Conservation (phyloP, 2,329 filamentous ascomycete genomes). For the Emergomyces pasteurianus region DNA sequence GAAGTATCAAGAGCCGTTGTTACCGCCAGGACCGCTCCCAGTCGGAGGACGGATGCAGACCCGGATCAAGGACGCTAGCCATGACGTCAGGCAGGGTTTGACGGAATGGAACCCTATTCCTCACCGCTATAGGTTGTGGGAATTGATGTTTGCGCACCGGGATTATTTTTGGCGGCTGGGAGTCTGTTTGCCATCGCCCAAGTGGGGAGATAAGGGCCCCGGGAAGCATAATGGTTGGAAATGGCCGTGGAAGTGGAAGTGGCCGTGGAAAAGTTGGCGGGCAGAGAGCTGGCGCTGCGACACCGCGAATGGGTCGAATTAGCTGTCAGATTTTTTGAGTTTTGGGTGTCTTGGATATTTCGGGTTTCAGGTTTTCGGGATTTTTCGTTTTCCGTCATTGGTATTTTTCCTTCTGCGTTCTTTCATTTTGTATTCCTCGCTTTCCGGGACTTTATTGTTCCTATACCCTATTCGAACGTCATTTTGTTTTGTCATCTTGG, state of each 20-base stretch:
- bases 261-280: slow-evolving; percentile 5
- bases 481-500: neutral
- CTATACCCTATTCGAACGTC: neutral
- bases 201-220: slow-evolving; percentile 2
- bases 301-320: neutral
- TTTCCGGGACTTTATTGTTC: neutral
- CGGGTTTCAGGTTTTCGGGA: neutral
- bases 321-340: neutral
- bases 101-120: slow-evolving; percentile 26
- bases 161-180: slow-evolving; percentile 96
- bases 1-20: slow-evolving; percentile 2
- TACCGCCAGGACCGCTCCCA: slow-evolving; percentile 13
- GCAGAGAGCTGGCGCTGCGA: neutral
- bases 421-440: neutral
- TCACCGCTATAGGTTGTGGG: slow-evolving; percentile 65
- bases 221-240: neutral
- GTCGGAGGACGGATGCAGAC: slow-evolving; percentile 14
- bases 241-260: slow-evolving; percentile 5
- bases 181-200: slow-evolving; percentile 58
- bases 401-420: neutral
- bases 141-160: slow-evolving; percentile 82
- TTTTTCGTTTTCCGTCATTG: too few relatives aligned
- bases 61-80: slow-evolving; percentile 15
- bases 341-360: neutral
- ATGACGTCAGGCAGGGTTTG: slow-evolving; percentile 7